phyloP scores from a whole-genome alignment of 805 yeast genomes.

The Schwanniomyces vanrijiae region DNA sequence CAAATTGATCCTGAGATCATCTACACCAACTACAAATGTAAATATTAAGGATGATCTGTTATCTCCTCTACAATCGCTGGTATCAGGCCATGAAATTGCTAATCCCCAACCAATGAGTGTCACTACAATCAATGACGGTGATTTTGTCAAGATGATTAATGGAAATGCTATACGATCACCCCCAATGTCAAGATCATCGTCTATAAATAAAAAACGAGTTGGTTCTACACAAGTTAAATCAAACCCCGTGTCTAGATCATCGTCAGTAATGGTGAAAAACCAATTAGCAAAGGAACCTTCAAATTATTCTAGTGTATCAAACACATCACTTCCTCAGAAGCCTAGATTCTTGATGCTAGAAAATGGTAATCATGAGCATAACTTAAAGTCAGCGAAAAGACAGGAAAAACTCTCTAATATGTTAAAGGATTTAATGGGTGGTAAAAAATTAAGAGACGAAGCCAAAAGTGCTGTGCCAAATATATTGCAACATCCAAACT shows the following conservation, averaged over 20 bases:
- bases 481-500: slow-evolving; percentile 26
- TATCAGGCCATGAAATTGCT: slow-evolving; percentile 5
- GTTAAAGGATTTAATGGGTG: slow-evolving; percentile 76
- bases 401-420: slow-evolving; percentile 75
- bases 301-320: background rate
- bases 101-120: slow-evolving; percentile 8
- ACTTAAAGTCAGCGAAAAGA: slow-evolving; percentile 69
- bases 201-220: slow-evolving; percentile 7
- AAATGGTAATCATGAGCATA: slow-evolving; percentile 80
- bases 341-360: slow-evolving; percentile 58
- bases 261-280: slow-evolving; percentile 6
- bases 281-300: background rate
- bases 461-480: slow-evolving; percentile 77
- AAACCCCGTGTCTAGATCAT: slow-evolving; percentile 10
- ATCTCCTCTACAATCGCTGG: slow-evolving; percentile 7
- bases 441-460: slow-evolving; percentile 65
- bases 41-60: background rate
- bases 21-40: slow-evolving; percentile 4
- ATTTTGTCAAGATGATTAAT: background rate
- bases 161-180: slow-evolving; percentile 4
- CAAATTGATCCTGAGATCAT: slow-evolving; percentile 2
- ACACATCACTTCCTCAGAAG: slow-evolving; percentile 11
- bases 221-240: slow-evolving; percentile 2
- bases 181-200: slow-evolving; percentile 17
- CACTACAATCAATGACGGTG: background rate